Evolutionary conservation across 805 yeast genomes (phyloP), one percentile per base, ranked within the genome.

Genomic region (Starmerella apis): DNA sequence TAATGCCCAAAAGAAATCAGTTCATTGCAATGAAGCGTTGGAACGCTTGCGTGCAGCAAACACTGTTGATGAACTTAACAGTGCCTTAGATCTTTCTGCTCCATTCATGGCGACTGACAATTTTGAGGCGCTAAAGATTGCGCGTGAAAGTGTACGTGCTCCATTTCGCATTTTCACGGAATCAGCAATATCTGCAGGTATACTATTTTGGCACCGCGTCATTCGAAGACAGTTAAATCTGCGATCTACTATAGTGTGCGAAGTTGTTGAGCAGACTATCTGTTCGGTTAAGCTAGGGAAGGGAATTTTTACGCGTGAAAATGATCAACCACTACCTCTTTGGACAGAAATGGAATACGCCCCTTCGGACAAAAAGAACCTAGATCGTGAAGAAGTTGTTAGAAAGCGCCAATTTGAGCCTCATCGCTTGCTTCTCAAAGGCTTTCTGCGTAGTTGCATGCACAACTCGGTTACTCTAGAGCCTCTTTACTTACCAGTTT

Each of bases 271-370:
- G 39, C 73, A 75, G 49, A 85, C 94, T 83, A 84, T 80, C 63
- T 66, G 68, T 33, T 75, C 90, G 1, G 76, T 86, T 39, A 72
- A 75, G 31, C 67, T 71, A 27, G 68, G 68, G 24, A 68, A 68
- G 36, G 96, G 97, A 3, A 63, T 90, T 10, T 88, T 76, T 63
- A 75, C 81, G 6, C 71, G 68, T 4, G 59, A 65, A 5, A 67
- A 68, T 55, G 94, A 87, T 63, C 63, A 77, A 6, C 60, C 59
- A 0, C 68, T 72, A 49, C 81, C 90, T 22, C 84, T 81, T 49
- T 81, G 71, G 63, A 68, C 76, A 55, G 73, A 71, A 46, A 92
- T 92, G 98, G 92, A 85, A 55, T 92, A 92, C 59, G 69, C 87
- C 1, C 96, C 98, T 10, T 80, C 94, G 42, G 80, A 83, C 65